These are phyloP conservation scores for Tetrapisispora taiwanensis DNA, from an alignment of 805 yeast genomes.

Conservation along the genomic window DNA sequence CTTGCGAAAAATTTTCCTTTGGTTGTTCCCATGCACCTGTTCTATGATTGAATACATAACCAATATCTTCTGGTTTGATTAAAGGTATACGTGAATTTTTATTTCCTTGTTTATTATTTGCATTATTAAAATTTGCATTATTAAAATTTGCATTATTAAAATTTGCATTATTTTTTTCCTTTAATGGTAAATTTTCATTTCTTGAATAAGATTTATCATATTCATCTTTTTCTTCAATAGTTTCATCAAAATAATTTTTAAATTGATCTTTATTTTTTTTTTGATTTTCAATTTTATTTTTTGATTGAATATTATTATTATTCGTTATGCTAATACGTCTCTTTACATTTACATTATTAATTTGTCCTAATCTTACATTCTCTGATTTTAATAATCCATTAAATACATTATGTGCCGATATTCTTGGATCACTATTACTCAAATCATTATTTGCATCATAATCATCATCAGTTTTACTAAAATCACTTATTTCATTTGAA, in stretches of 20 bases:
- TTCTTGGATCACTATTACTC: constrained; percentile 15
- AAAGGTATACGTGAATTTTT: constrained; percentile 8
- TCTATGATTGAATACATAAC: constrained; percentile 17
- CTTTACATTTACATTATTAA: background rate
- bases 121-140: background rate
- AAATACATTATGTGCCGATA: constrained; percentile 20
- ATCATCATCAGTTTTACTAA: background rate
- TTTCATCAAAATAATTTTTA: background rate
- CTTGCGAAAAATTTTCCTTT: constrained; percentile 2
- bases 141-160: background rate
- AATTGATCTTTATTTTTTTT: background rate
- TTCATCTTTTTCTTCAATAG: background rate
- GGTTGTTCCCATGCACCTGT: constrained; percentile 23
- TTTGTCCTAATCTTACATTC: background rate
- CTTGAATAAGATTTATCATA: background rate
- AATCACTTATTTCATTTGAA: background rate
- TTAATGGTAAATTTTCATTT: background rate
- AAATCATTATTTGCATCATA: background rate
- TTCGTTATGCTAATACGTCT: constrained; percentile 2
- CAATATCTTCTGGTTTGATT: constrained; percentile 22
- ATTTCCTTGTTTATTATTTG: background rate
- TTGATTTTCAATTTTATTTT: background rate
- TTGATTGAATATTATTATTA: constrained; percentile 1
- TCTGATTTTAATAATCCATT: constrained; percentile 17
- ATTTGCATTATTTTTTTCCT: background rate